Evolutionary conservation across 2,329 filamentous ascomycete genomes (phyloP).

Genomic region (Allantophomopsis cytisporea): DNA sequence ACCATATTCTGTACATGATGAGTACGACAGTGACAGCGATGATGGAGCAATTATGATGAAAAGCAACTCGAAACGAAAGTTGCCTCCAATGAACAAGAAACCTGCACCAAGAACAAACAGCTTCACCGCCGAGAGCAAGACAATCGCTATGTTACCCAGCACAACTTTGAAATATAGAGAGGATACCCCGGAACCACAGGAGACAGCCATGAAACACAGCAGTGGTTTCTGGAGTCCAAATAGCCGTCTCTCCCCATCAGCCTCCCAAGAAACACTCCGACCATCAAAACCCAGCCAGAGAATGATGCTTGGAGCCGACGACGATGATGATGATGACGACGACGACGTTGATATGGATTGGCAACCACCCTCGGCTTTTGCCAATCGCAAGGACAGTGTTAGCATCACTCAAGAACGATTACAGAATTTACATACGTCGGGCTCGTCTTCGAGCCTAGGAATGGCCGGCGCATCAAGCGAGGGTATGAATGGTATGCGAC

Average conservation of each 20-base stretch:
- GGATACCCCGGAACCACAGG: constrained; percentile 47
- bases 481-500: constrained; percentile 45
- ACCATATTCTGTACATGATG: constrained; percentile 19
- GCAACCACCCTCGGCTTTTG: constrained; percentile 9
- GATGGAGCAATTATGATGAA: constrained; percentile 53
- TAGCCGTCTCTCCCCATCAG: constrained; percentile 53
- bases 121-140: constrained; percentile 43
- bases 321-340: constrained; percentile 31
- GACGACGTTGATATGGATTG: constrained; percentile 35
- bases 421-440: constrained; percentile 8
- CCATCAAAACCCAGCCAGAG: constrained; percentile 46
- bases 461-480: constrained; percentile 19
- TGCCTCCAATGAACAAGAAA: constrained; percentile 23
- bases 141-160: constrained; percentile 52
- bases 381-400: constrained; percentile 15
- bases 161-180: constrained; percentile 49
- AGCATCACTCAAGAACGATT: constrained; percentile 14
- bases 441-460: constrained; percentile 26
- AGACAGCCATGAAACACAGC: constrained; percentile 48
- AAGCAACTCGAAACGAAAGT: constrained; percentile 40
- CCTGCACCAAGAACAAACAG: constrained; percentile 27
- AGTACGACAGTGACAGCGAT: constrained; percentile 45
- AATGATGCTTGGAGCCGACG: constrained; percentile 40
- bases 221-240: constrained; percentile 27
- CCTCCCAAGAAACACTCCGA: constrained; percentile 69